phyloP scores from a whole-genome alignment of 2,329 filamentous ascomycete genomes.

The Onygenales sp. region DNA sequence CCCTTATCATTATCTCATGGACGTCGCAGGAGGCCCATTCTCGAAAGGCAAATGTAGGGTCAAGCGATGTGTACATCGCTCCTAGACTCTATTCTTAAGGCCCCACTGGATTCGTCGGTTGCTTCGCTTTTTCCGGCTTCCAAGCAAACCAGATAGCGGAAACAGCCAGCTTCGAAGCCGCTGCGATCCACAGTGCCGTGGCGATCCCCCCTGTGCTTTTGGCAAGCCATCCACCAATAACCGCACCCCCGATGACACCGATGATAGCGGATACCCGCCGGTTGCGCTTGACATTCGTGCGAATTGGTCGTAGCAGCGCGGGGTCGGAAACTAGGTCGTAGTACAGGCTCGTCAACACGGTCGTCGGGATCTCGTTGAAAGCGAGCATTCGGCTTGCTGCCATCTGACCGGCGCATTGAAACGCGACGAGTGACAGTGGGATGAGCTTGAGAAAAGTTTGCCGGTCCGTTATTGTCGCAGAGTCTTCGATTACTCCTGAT shows the following conservation, averaged over 20 bases:
- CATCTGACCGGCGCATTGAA: constrained; percentile 37
- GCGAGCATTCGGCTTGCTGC: constrained; percentile 32
- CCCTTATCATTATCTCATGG: too few relatives aligned
- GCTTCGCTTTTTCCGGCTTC: constrained; percentile 13
- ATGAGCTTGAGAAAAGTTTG: constrained; percentile 30
- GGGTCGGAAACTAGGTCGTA: constrained; percentile 37
- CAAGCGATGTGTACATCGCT: not conserved
- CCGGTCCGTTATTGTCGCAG: constrained; percentile 2
- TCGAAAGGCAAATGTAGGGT: too few relatives aligned
- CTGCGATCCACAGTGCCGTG: constrained; percentile 34
- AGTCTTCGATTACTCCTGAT: constrained; percentile 28
- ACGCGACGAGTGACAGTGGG: constrained; percentile 34
- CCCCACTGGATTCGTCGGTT: not conserved
- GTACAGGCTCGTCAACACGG: constrained; percentile 38
- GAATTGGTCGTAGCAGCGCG: constrained; percentile 23
- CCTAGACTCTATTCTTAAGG: not conserved
- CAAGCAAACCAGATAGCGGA: constrained; percentile 30
- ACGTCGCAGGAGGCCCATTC: too few relatives aligned
- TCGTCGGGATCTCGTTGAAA: constrained; percentile 37
- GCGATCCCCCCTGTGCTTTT: constrained; percentile 33
- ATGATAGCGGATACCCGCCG: constrained; percentile 29
- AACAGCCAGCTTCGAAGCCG: constrained; percentile 30
- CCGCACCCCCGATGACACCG: constrained; percentile 29
- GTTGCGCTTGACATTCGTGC: constrained; percentile 30
- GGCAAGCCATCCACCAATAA: constrained; percentile 35